These are phyloP conservation scores for Debaryomycetaceae sp. DNA, from an alignment of 1,139 yeast genomes.

Conservation along the genomic window DNA sequence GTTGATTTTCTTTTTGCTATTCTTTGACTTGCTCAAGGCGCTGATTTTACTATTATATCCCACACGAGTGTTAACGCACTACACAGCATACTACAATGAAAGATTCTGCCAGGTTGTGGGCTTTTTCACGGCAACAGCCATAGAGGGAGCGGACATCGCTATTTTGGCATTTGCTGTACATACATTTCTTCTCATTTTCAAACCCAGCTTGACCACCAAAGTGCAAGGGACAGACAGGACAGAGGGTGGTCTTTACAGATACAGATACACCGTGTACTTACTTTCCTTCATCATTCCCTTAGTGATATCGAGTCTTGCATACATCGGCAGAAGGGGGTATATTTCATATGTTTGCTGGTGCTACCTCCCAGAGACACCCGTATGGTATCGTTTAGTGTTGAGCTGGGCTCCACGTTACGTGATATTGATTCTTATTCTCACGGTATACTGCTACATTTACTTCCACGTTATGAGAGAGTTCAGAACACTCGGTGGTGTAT, in stretches of 20 bases:
- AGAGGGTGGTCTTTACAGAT: conserved; percentile 75
- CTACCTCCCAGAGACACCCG: conserved; percentile 68
- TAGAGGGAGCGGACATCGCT: conserved; percentile 87
- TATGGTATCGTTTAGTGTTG: conserved; percentile 71
- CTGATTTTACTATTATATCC: conserved; percentile 70
- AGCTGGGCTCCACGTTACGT: conserved; percentile 83
- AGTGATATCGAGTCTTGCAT: conserved; percentile 71
- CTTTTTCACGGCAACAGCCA: conserved; percentile 76
- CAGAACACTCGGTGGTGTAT: conserved; percentile 47
- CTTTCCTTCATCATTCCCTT: conserved; percentile 61
- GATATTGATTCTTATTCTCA: conserved; percentile 58
- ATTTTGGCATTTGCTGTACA: conserved; percentile 82
- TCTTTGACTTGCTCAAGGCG: conserved; percentile 76
- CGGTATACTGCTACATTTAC: conserved; percentile 70
- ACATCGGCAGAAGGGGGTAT: conserved; percentile 54
- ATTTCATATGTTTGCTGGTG: conserved; percentile 73
- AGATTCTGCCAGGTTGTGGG: conserved; percentile 73
- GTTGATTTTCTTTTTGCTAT: conserved; percentile 61
- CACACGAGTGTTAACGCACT: conserved; percentile 49
- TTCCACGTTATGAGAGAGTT: conserved; percentile 66
- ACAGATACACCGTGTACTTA: conserved; percentile 57
- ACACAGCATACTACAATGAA: conserved; percentile 48
- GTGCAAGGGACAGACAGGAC: conserved; percentile 38
- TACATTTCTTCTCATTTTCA: conserved; percentile 70
- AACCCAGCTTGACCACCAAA: conserved; percentile 48